These are phyloP conservation scores for Wickerhamomyces pijperi DNA, from an alignment of 805 yeast species.

Conservation along the genomic window DNA sequence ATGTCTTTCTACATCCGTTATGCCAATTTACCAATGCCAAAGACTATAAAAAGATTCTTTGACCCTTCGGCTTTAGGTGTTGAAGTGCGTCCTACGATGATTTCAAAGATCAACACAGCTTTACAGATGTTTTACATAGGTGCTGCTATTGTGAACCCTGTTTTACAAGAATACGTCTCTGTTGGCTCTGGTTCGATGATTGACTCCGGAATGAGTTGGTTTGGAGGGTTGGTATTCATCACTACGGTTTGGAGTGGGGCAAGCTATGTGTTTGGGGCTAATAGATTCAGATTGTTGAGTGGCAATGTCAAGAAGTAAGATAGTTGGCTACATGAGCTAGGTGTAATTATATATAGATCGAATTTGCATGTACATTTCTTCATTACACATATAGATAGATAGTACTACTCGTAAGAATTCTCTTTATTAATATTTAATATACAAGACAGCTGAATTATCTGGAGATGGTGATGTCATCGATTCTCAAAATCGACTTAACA, in stretches of 20 bases:
- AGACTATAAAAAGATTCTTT: conserved; percentile 59
- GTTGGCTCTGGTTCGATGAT: neutral
- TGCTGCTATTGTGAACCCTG: conserved; percentile 44
- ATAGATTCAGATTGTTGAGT: neutral
- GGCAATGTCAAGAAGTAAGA: too few relatives aligned
- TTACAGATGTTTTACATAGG: conserved; percentile 89
- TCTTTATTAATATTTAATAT: conserved; percentile 3
- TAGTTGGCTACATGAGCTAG: too few relatives aligned
- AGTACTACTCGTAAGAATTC: too few relatives aligned
- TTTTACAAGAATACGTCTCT: conserved; percentile 13
- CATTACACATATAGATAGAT: too few relatives aligned
- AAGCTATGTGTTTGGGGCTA: neutral
- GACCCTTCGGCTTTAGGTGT: conserved; percentile 76
- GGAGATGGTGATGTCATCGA: conserved; percentile 93
- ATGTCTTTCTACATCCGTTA: conserved; percentile 68
- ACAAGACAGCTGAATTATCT: conserved; percentile 30
- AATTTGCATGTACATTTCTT: too few relatives aligned
- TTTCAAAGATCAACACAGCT: conserved; percentile 84
- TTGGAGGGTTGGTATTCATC: neutral
- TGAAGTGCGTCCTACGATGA: conserved; percentile 75
- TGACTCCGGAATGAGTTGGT: neutral
- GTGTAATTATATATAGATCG: too few relatives aligned
- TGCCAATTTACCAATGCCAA: conserved; percentile 64
- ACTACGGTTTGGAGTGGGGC: neutral
- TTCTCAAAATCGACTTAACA: conserved; percentile 89